Base-by-base conservation (phyloP, 2,329 filamentous ascomycete species). In the Ascochyta koolunga region DNA sequence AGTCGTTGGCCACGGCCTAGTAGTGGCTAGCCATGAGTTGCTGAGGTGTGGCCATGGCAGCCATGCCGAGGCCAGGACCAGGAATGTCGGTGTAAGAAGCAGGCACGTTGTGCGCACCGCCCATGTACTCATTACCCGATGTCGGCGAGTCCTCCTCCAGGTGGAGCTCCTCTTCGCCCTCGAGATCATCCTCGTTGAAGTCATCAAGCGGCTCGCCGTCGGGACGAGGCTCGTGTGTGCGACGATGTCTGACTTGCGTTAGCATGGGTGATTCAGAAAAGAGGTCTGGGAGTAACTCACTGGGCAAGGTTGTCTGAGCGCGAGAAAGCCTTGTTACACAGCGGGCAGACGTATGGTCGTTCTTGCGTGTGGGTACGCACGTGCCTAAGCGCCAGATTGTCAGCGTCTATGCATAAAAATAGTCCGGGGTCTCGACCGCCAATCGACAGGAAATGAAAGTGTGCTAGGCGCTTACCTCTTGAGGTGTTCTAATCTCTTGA, bases 321-420 rank as follows among this genome's bases (percentile, higher is more conserved):
- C 56, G 95, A 98, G 78, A 99, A 99, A 64, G 93, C 93, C 83
- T 98, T 98, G 84, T 90, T 96, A 86, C 95, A 99, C 77, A 96
- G 89, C 67, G 90, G 90, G 85, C 95, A 99, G 74, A 96, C 89
- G 79, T 99, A 99, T 67, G 95, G 95, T 80, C 93, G 91, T 83
- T 99, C 95, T 83, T 99, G 95, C 51, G 95, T 99, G 83, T 99
- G 95, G 71, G 95, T 99, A 80, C 95, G 90, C 77, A 99, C 95
- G 81, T 99, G 95, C 84, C 93, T 96, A 84, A 68, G 74, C 76
- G 77, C 74, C 71, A 72, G 62, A 61, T 69, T 61, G 71, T 76
- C 69, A 76, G 82, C 79, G 80, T 77, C 75, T 79, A 79, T 75
- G 66, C 68, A 62, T 57, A 57, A 57, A 64, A 62, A 60, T 57